Evolutionary conservation across 345 rosid species (phyloP).

Genomic region (Murraya koenigii): DNA sequence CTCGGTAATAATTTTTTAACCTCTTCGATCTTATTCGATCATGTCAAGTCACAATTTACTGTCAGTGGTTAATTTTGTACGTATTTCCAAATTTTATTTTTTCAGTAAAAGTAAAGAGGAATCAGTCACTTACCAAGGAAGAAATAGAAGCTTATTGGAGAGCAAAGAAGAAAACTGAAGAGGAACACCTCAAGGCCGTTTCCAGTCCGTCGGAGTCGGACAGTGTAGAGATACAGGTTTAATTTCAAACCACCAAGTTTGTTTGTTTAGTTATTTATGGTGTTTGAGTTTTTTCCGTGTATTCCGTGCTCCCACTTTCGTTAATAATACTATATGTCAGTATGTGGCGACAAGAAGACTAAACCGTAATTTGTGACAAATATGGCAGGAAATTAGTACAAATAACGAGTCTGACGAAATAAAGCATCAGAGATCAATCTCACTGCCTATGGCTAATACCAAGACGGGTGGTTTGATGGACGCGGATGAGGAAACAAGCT

Average conservation of each 20-base stretch:
- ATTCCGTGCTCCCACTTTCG: too few species aligned
- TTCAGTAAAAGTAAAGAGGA: conserved; percentile 51
- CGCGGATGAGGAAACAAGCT: conserved; percentile 19
- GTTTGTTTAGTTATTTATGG: too few species aligned
- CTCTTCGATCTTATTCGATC: background rate
- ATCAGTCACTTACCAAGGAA: conserved; percentile 64
- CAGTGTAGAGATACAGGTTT: conserved; percentile 13
- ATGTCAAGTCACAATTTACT: background rate
- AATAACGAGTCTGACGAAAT: background rate
- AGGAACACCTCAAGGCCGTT: conserved; percentile 48
- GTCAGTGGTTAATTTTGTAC: background rate
- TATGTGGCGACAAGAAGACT: too few species aligned
- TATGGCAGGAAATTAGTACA: conserved; percentile 9
- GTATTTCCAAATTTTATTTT: background rate
- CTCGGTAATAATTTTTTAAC: conserved; percentile 40
- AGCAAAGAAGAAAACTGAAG: conserved; percentile 56
- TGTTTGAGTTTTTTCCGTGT: too few species aligned
- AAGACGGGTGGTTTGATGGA: conserved; percentile 20
- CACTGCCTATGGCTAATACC: conserved; percentile 21
- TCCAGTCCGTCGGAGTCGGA: conserved; percentile 27
- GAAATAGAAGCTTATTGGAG: conserved; percentile 82
- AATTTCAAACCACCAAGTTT: background rate
- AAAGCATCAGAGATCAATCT: conserved; percentile 32
- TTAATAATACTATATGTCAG: too few species aligned
- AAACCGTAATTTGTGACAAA: background rate